Evolutionary conservation across 805 yeast species (phyloP).

Genomic region (Candida loeiensis): DNA sequence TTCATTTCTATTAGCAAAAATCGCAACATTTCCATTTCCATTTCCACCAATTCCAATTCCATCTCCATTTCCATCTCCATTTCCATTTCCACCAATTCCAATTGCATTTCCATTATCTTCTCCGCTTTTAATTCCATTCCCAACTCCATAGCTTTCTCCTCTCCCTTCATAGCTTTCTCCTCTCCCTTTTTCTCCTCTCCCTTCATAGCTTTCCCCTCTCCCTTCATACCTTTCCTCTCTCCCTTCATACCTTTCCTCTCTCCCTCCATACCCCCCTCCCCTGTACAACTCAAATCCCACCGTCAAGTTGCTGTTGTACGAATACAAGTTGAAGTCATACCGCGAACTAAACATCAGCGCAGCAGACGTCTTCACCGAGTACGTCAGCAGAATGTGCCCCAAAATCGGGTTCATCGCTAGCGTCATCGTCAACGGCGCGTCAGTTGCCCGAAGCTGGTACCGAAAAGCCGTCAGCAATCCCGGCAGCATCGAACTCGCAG

Average conservation of each 20-base stretch:
- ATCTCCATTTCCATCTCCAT: too few relatives aligned
- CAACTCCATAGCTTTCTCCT: too few relatives aligned
- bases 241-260: background rate
- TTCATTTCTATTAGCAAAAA: too few relatives aligned
- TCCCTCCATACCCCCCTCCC: slow-evolving; percentile 14
- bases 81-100: too few relatives aligned
- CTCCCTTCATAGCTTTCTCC: too few relatives aligned
- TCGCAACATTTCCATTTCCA: too few relatives aligned
- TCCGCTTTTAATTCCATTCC: too few relatives aligned
- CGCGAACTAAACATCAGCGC: slow-evolving; percentile 75
- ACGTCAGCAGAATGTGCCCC: slow-evolving; percentile 86
- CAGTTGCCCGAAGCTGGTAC: slow-evolving; percentile 79
- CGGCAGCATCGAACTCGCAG: slow-evolving; percentile 78
- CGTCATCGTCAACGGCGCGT: slow-evolving; percentile 86
- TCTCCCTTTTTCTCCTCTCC: background rate
- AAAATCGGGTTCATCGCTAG: slow-evolving; percentile 82
- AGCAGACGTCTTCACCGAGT: slow-evolving; percentile 75
- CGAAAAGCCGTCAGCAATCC: slow-evolving; percentile 84
- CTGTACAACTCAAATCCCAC: slow-evolving; percentile 85
- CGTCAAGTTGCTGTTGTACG: slow-evolving; percentile 82
- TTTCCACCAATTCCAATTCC: too few relatives aligned
- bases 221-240: slow-evolving; percentile 16
- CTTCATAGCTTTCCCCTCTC: slow-evolving; percentile 1
- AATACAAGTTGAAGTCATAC: slow-evolving; percentile 86
- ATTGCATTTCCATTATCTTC: too few relatives aligned